Evolutionary conservation across 2,329 filamentous ascomycete genomes (phyloP).

Genomic region (Aureobasidium sp.): DNA sequence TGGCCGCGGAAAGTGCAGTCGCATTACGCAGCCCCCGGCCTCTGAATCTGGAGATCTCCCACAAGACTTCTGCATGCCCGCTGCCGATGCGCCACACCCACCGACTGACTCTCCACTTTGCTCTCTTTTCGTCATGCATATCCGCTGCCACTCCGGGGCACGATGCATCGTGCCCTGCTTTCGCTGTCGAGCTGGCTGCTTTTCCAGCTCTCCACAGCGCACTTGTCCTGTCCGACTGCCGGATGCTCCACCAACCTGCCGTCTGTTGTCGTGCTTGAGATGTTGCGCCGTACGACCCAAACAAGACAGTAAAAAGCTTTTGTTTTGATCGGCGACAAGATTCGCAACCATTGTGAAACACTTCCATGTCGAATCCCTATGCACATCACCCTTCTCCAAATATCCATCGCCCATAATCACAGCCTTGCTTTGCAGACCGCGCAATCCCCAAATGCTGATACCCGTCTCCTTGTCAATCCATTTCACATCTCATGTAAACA

Average conservation of each 20-base stretch:
- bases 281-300: conserved; percentile 12
- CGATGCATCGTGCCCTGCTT: not conserved
- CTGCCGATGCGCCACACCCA: conserved; percentile 8
- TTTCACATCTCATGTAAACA: not conserved
- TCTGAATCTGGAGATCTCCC: conserved; percentile 12
- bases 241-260: conserved; percentile 8
- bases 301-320: not conserved
- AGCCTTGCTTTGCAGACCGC: not conserved
- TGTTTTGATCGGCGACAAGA: conserved; percentile 4
- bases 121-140: conserved; percentile 10
- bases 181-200: not conserved
- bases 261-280: not conserved
- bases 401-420: not conserved
- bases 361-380: conserved; percentile 10
- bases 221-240: not conserved
- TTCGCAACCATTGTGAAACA: conserved; percentile 13
- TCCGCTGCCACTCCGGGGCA: not conserved
- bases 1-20: not conserved
- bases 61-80: not conserved
- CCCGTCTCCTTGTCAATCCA: not conserved
- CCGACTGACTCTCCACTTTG: not conserved
- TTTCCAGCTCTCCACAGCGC: not conserved
- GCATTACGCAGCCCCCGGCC: not conserved
- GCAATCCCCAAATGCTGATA: not conserved
- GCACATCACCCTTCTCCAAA: not conserved